Evolutionary conservation across 2,329 filamentous ascomycete genomes (phyloP).

Genomic region (Xylariaceae sp.): DNA sequence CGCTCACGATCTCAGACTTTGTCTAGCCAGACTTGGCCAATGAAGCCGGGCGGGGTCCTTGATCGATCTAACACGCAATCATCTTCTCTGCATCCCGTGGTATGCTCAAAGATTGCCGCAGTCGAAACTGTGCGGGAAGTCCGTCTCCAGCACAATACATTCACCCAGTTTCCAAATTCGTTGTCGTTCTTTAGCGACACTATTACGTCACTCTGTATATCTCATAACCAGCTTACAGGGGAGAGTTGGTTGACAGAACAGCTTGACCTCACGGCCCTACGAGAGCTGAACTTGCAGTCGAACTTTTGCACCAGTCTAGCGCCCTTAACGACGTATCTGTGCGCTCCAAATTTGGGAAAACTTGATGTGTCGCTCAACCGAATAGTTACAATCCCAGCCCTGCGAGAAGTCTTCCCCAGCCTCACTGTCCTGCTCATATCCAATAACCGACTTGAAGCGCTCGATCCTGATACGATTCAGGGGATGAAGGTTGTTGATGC

Average conservation of each 20-base stretch:
- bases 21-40: constrained; percentile 58
- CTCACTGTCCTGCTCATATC: constrained; percentile 74
- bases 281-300: constrained; percentile 76
- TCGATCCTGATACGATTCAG: constrained; percentile 74
- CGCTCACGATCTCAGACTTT: constrained; percentile 56
- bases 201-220: constrained; percentile 74
- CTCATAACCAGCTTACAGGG: constrained; percentile 74
- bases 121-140: constrained; percentile 62
- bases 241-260: constrained; percentile 70
- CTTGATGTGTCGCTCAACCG: constrained; percentile 85
- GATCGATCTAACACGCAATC: constrained; percentile 74
- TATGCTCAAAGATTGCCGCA: constrained; percentile 61
- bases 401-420: constrained; percentile 72
- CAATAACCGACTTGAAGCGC: constrained; percentile 79
- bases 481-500: constrained; percentile 81
- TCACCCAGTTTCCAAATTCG: constrained; percentile 72
- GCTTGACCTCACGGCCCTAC: constrained; percentile 74
- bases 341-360: constrained; percentile 76
- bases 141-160: constrained; percentile 78
- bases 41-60: constrained; percentile 67
- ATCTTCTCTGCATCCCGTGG: constrained; percentile 63
- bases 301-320: constrained; percentile 77
- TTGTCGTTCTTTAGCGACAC: constrained; percentile 75
- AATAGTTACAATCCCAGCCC: constrained; percentile 70
- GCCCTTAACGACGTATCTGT: constrained; percentile 69